A percentile compares a stretch with the other conserved stretches of the same genome.
These are phyloP conservation scores for Dentipellis fragilis DNA, from an alignment of 768 basidiomycete species.

Conservation along the genomic window DNA sequence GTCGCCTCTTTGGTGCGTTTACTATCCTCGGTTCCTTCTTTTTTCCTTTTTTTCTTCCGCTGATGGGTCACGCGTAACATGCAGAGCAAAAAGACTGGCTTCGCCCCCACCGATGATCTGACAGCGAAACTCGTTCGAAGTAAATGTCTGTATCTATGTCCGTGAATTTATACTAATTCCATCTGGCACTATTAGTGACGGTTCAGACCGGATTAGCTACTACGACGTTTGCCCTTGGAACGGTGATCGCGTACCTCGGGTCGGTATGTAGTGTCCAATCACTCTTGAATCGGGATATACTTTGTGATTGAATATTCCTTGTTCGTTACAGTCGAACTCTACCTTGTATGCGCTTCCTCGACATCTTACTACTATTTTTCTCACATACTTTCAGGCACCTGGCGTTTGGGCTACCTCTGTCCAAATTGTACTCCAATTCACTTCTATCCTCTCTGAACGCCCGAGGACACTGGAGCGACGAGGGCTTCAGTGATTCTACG, in stretches of 20 bases:
- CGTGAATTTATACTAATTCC: no score
- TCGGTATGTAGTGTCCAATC: no score
- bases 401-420: conserved; percentile 26
- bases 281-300: no score
- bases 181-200: conserved; percentile 18
- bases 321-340: no score
- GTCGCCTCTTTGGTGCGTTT: conserved; percentile 32
- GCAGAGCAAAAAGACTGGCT: conserved; percentile 33
- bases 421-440: conserved; percentile 29
- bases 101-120: conserved; percentile 29
- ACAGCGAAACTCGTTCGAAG: conserved; percentile 33
- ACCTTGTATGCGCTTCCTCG: no score
- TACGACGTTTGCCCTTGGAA: no score
- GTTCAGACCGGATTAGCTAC: conserved; percentile 7
- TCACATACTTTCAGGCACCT: conserved; percentile 18
- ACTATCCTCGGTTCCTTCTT: no score
- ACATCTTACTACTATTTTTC: no score
- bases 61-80: no score
- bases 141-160: conserved; percentile 11
- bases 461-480: conserved; percentile 6
- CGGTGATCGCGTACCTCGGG: no score
- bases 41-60: neutral
- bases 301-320: no score
- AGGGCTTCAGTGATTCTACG: no score
- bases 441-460: conserved; percentile 30